phyloP scores from a whole-genome alignment of 768 basidiomycete genomes.

The Albatrellus ellisii region DNA sequence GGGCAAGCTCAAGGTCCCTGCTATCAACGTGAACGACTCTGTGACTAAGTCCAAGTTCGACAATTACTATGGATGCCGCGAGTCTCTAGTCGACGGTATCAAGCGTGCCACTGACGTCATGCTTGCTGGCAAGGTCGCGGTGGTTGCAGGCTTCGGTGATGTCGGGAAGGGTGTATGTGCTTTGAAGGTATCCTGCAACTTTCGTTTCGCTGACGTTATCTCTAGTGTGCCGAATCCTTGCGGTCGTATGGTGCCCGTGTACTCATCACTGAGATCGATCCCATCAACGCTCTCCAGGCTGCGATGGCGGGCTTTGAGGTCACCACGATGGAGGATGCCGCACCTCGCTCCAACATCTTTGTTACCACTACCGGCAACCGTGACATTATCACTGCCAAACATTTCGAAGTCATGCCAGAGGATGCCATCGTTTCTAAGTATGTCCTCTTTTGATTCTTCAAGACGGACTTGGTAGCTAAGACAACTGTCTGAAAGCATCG shows the following conservation, averaged over 20 bases:
- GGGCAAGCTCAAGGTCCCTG: slow-evolving; percentile 91
- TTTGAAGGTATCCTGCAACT: background rate
- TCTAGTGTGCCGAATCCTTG: slow-evolving; percentile 91
- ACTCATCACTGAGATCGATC: slow-evolving; percentile 95
- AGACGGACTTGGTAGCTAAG: slow-evolving; percentile 3
- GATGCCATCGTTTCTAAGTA: slow-evolving; percentile 98
- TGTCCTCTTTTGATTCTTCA: slow-evolving; percentile 19
- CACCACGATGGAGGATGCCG: slow-evolving; percentile 96
- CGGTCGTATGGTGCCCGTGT: slow-evolving; percentile 97
- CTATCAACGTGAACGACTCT: slow-evolving; percentile 99
- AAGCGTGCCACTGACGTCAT: slow-evolving; percentile 99
- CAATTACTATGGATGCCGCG: slow-evolving; percentile 98
- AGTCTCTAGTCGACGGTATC: slow-evolving; percentile 99
- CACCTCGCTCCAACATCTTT: slow-evolving; percentile 79
- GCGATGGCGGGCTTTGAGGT: slow-evolving; percentile 99
- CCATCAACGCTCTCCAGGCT: slow-evolving; percentile 99
- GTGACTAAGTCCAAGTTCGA: slow-evolving; percentile 99
- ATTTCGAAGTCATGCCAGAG: slow-evolving; percentile 92
- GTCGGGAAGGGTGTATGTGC: slow-evolving; percentile 87
- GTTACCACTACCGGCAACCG: slow-evolving; percentile 98
- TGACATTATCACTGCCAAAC: slow-evolving; percentile 88
- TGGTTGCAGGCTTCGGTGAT: slow-evolving; percentile 98
- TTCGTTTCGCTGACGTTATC: background rate
- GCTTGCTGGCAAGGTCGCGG: slow-evolving; percentile 98
- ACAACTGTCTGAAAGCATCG: slow-evolving; percentile 41